Base-by-base conservation (phyloP, 2,329 filamentous ascomycete species). In the Macrophomina phaseolina region DNA sequence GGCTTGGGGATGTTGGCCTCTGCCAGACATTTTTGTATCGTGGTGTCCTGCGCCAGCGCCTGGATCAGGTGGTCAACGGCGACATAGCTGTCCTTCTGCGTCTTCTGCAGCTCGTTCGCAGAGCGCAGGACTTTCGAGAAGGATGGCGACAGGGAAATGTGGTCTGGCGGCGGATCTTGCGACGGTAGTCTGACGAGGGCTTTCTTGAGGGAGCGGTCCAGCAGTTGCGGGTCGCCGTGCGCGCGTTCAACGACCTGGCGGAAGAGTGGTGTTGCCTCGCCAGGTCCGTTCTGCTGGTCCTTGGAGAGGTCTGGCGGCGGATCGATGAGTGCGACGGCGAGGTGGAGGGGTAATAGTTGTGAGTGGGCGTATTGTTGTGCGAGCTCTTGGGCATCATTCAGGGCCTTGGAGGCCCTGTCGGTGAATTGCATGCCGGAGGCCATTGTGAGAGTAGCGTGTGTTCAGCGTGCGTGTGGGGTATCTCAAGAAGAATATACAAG, bases 81-180 rank as follows among this genome's bases (percentile, higher is more conserved):
- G 70, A 99, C 92, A 79, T 89, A 99, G 70, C 89, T 92, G 78
- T 99, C 95, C 74, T 97, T 98, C 75, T 99, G 95, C n/a, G 94
- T 93, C 82, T 96, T 97, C 73, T 96, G 94, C 65, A 99, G 81
- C 38, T 98, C 93, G 78, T 91, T 89, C 2, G 95, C 93, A 71
- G 92, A 88, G 72, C 93, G 88, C 62, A 99, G 85, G 67, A 97
- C 87, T 72, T 91, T 92, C 69, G 90, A 88, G 80, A 98, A 94
- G 8, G 89, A 84, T 0, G 93, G 93, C 11, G 94, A 90, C 73
- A 97, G 88, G 65, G 91, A 89, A 66, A 97, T 90, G 72, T 91
- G 88, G 76, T 98, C 94, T 68, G 95, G 95, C 12, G 95, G 94
- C 14, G 95, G 95, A 72, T 97, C 93, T 82, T 99, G 95, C 76